These are phyloP conservation scores for Aspergillus sclerotioniger DNA, from an alignment of 495 filamentous ascomycete genomes.

Conservation along the genomic window DNA sequence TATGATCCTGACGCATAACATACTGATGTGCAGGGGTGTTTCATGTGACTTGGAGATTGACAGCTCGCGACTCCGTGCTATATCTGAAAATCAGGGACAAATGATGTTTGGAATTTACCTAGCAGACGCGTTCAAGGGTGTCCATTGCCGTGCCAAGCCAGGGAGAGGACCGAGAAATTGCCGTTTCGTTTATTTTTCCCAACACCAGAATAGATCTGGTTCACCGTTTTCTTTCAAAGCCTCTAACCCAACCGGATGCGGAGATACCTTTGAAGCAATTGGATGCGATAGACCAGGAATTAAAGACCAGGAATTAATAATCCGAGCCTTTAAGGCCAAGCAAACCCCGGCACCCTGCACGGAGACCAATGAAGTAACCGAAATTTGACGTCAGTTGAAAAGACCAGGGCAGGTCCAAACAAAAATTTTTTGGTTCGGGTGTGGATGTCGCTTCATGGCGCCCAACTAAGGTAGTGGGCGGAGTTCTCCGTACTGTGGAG, in stretches of 20 bases:
- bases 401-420: not conserved
- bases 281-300: not conserved
- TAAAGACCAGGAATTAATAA: not conserved
- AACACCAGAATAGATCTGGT: not conserved
- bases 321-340: not conserved
- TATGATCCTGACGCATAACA: slow-evolving; percentile 2
- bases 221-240: not conserved
- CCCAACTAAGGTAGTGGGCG: not conserved
- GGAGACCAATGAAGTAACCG: not conserved
- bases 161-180: not conserved
- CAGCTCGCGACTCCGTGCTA: not conserved
- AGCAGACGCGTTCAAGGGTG: not conserved
- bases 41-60: not conserved
- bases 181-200: not conserved
- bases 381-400: not conserved
- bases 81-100: not conserved
- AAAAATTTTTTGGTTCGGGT: not conserved
- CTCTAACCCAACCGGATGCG: not conserved
- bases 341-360: not conserved
- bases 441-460: not conserved
- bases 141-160: not conserved
- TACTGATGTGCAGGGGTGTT: slow-evolving; percentile 1
- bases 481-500: too few relatives aligned
- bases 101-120: not conserved
- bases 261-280: not conserved